phyloP scores from a whole-genome alignment of 768 basidiomycete species.

The Boletus sp. region DNA sequence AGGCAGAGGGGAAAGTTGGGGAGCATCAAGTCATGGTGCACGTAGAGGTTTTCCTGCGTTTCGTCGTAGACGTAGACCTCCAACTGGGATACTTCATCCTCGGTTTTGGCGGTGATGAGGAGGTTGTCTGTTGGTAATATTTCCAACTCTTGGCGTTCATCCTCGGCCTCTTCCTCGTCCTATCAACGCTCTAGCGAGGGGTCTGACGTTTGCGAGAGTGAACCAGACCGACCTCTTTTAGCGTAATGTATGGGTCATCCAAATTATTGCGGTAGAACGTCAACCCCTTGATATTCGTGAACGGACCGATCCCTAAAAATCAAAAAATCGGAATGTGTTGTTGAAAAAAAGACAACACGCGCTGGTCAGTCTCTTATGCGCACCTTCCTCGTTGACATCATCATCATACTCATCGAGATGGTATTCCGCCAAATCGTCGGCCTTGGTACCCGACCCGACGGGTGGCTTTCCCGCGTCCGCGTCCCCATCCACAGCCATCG shows the following conservation, averaged over 20 bases:
- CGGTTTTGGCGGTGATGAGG: conserved; percentile 89
- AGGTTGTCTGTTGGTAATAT: conserved; percentile 89
- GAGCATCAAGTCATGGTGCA: conserved; percentile 96
- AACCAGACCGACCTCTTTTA: conserved; percentile 75
- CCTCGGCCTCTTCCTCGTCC: conserved; percentile 48
- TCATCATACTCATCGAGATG: conserved; percentile 92
- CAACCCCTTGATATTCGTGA: conserved; percentile 94
- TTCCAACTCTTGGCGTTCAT: conserved; percentile 88
- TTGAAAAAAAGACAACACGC: neutral
- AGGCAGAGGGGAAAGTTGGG: conserved; percentile 97
- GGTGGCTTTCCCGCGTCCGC: conserved; percentile 7
- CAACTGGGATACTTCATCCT: conserved; percentile 93
- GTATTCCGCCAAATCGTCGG: conserved; percentile 79
- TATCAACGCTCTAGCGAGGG: conserved; percentile 6
- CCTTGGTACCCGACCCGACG: conserved; percentile 32
- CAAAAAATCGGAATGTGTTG: neutral
- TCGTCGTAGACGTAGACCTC: conserved; percentile 97
- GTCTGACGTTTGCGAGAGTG: neutral
- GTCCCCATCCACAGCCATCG: conserved; percentile 59
- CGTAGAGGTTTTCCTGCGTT: conserved; percentile 84
- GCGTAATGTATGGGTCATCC: conserved; percentile 94
- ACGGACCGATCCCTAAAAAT: conserved; percentile 62
- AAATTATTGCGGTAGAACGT: conserved; percentile 88
- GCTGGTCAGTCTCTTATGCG: neutral
- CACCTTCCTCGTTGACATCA: conserved; percentile 48